Base-by-base conservation (phyloP, 768 basidiomycete genomes). In the Pleurotus ostreatus region DNA sequence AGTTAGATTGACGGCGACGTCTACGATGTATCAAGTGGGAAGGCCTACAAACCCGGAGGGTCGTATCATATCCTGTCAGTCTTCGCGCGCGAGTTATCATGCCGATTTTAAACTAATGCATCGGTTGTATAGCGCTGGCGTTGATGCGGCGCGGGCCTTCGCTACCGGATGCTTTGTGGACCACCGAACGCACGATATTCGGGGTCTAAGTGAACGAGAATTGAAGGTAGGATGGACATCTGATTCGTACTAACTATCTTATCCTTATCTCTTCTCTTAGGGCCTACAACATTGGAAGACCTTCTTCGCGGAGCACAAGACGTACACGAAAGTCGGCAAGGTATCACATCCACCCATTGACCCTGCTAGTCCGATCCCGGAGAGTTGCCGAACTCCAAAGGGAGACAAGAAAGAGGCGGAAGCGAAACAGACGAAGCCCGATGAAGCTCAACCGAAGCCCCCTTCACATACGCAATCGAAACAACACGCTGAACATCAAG, bases 121-220 rank as follows among this genome's bases (percentile, higher is more conserved):
- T 45, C 48, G 56, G 56, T 56, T 59, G 38, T 63, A 78, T 63
- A 79, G 90, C 71, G 86, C 92, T 60, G 94, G 95, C 11, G 71
- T 80, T 52, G 94, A 98, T 69, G 93, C 92, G n/a, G 89, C 92
- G 23, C 78, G 95, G 62, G 89, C 94, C 0, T 98, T 93, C 70
- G 92, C 82, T 45, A 98, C 95, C 2, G 94, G 94, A 8, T 98
- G 95, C 68, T 97, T 98, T 76, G 79, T 84, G 63, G 83, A 83
- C 3, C 95, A 98, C 71, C 82, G 84, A 45, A 98, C 94, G 39
- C 89, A 97, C 72, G 95, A 98, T 73, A 75, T 88, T 59, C 86
- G 95, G 59, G 96, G 89, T 13, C 70, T 98, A 62, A 78, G 76
- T 37, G 83, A 87, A 51, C 69, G 74, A 57, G 92, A 98, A 71